Conservation (phyloP, 1,284 basidiomycete genomes). For the Flammula alnicola region DNA sequence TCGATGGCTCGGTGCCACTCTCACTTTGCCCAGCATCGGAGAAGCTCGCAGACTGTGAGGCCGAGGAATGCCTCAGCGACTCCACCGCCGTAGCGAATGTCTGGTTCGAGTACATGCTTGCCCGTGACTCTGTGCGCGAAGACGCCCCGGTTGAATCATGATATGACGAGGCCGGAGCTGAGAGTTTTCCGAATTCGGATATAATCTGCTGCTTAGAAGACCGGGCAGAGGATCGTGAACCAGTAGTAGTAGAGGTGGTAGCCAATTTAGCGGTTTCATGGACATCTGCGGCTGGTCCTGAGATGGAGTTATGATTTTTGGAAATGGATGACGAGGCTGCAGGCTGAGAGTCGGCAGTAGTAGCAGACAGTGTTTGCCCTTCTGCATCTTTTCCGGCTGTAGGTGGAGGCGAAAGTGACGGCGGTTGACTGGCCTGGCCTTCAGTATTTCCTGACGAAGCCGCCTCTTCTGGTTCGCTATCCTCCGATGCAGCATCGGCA, state of each 20-base stretch:
- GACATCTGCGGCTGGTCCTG: too few species aligned
- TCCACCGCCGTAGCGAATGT: conserved; percentile 45
- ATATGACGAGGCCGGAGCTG: conserved; percentile 28
- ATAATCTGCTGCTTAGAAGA: conserved; percentile 3
- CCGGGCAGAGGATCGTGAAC: not conserved
- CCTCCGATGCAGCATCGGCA: not conserved
- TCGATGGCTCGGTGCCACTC: conserved; percentile 10
- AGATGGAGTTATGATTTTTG: conserved; percentile 8
- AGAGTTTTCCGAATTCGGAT: conserved; percentile 24
- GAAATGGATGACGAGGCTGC: conserved; percentile 8
- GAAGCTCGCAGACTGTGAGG: not conserved
- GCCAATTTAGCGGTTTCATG: not conserved
- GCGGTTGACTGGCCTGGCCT: not conserved
- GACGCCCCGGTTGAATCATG: conserved; percentile 23
- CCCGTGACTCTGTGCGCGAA: conserved; percentile 38
- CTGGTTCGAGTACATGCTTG: conserved; percentile 39
- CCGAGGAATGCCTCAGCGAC: conserved; percentile 21
- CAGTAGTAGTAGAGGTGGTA: conserved; percentile 1
- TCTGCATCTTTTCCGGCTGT: too few species aligned
- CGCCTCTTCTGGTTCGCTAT: not conserved
- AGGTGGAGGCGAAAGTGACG: not conserved
- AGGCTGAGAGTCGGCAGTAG: not conserved
- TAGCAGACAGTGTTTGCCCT: too few species aligned
- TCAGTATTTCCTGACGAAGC: conserved; percentile 1
- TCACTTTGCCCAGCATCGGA: conserved; percentile 6